Conservation (phyloP, 164 flowering plant species). For the Aristolochia californica region DNA sequence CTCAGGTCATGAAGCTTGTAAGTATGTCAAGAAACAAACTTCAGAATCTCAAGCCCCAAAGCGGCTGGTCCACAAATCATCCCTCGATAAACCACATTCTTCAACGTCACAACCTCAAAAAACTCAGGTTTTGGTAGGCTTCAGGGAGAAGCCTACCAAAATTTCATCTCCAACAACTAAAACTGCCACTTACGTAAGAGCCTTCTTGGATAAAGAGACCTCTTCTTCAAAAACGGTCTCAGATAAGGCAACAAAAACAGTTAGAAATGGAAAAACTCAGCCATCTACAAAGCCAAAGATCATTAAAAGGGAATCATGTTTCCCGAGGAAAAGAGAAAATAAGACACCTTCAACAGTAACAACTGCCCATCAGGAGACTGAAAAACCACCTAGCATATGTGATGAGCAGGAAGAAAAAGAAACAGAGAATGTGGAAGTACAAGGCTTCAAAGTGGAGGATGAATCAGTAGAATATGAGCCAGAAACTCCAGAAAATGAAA, state of each 20-base stretch:
- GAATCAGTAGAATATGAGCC: constrained; percentile 3
- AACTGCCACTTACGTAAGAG: constrained; percentile 5
- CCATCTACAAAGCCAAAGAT: constrained; percentile 6
- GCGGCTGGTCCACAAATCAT: constrained; percentile 22
- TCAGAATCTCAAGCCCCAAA: constrained; percentile 7
- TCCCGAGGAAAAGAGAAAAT: constrained; percentile 1
- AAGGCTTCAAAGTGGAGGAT: constrained; percentile 1
- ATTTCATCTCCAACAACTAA: constrained; percentile 13
- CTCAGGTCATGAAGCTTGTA: constrained; percentile 22
- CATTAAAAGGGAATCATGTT: constrained; percentile 9
- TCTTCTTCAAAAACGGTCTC: constrained; percentile 9
- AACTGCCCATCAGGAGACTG: constrained; percentile 1
- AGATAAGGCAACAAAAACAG: constrained; percentile 11
- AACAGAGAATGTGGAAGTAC: constrained; percentile 10
- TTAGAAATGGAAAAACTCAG: constrained; percentile 10
- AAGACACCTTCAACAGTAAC: constrained; percentile 2
- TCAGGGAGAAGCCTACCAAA: constrained; percentile 12
- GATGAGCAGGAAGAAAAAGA: constrained; percentile 11
- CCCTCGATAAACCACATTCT: constrained; percentile 34
- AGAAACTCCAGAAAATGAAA: constrained; percentile 7
- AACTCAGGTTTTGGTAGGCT: constrained; percentile 8
- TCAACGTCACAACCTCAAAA: constrained; percentile 10
- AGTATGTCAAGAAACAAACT: constrained; percentile 19
- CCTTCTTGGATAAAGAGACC: constrained; percentile 10
- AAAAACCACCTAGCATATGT: background rate